Percentiles rank a stretch among this genome's conserved stretches.
These are phyloP conservation scores for Leishmania mexicana DNA, from an alignment of 208 protist genomes.

Conservation along the genomic window DNA sequence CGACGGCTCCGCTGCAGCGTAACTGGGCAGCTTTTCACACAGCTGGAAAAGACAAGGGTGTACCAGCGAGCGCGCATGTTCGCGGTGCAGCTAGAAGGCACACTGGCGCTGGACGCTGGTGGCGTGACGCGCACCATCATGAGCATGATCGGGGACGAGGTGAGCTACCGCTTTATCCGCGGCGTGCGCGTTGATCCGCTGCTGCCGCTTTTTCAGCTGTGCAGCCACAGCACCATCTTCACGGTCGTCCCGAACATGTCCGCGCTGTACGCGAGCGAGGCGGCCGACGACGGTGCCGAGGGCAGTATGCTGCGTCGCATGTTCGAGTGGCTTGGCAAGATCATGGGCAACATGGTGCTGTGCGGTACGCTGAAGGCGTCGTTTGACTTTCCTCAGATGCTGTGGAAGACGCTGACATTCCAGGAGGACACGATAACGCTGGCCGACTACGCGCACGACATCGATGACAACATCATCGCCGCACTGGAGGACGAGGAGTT, in stretches of 20 bases:
- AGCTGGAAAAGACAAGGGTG: constrained; percentile 62
- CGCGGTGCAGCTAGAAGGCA: constrained; percentile 59
- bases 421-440: constrained; percentile 57
- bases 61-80: constrained; percentile 86
- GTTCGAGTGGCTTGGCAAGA: constrained; percentile 79
- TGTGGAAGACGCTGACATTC: constrained; percentile 89
- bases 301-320: constrained; percentile 47
- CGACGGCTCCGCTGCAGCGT: constrained; percentile 32
- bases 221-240: constrained; percentile 81
- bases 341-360: constrained; percentile 88
- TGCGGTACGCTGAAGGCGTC: constrained; percentile 78
- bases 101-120: constrained; percentile 75
- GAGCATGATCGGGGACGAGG: constrained; percentile 86
- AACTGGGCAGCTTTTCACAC: constrained; percentile 72
- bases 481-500: constrained; percentile 79
- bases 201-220: constrained; percentile 82
- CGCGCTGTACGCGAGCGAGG: constrained; percentile 46
- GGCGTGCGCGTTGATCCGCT: constrained; percentile 64
- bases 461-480: constrained; percentile 77
- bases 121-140: constrained; percentile 87
- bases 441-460: constrained; percentile 83
- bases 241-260: constrained; percentile 86
- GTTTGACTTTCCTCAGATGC: constrained; percentile 71
- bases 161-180: constrained; percentile 62
- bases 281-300: constrained; percentile 40